These are phyloP conservation scores for Tolypocladium cylindrosporum DNA, from an alignment of 2,329 filamentous ascomycete genomes.

Conservation along the genomic window DNA sequence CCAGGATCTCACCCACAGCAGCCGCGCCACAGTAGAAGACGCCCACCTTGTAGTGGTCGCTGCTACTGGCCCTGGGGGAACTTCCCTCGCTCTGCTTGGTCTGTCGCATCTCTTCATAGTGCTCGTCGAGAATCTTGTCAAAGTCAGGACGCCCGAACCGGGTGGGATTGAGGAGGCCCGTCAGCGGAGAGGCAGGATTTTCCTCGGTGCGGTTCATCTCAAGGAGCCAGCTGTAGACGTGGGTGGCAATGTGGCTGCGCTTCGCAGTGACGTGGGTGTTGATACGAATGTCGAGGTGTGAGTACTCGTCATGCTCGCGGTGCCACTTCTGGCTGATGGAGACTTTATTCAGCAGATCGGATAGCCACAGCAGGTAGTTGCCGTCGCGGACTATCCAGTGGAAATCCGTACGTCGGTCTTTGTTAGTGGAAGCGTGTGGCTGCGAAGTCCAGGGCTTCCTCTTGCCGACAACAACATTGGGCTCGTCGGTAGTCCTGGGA, in stretches of 20 bases:
- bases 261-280: conserved; percentile 47
- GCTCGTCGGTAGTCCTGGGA: too few relatives aligned
- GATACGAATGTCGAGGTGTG: conserved; percentile 41
- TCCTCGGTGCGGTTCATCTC: conserved; percentile 43
- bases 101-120: conserved; percentile 42
- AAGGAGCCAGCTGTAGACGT: conserved; percentile 46
- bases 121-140: conserved; percentile 37
- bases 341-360: conserved; percentile 42
- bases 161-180: conserved; percentile 41
- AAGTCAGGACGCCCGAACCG: conserved; percentile 47
- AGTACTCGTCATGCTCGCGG: conserved; percentile 22
- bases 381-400: conserved; percentile 51
- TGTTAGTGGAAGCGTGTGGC: conserved; percentile 9
- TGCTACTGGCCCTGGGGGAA: background rate
- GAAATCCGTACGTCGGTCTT: conserved; percentile 44
- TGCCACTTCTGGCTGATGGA: conserved; percentile 26
- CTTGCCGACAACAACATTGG: background rate
- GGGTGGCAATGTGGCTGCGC: conserved; percentile 39
- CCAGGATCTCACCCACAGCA: conserved; percentile 42
- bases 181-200: conserved; percentile 41
- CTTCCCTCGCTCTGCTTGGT: conserved; percentile 10
- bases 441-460: background rate
- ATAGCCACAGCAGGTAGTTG: conserved; percentile 47
- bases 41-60: conserved; percentile 33
- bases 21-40: conserved; percentile 48